A percentile compares a stretch with the other conserved stretches of the same genome.
These are phyloP conservation scores for Lasiosphaeria ovina DNA, from an alignment of 495 filamentous ascomycete species.

Conservation along the genomic window DNA sequence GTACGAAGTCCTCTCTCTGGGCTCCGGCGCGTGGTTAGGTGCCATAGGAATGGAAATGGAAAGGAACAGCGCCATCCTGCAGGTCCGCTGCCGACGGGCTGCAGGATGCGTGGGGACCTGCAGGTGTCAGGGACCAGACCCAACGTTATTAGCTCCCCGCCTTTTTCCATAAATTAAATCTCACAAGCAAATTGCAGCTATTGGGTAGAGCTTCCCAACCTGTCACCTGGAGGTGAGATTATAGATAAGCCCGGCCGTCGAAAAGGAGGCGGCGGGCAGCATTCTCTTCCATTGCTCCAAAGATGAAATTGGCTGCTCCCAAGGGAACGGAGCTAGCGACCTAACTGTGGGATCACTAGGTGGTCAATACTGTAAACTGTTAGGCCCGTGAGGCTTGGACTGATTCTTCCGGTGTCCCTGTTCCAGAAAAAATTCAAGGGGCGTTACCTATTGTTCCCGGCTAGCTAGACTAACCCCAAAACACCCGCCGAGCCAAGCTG, in stretches of 20 bases:
- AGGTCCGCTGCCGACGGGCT: not conserved
- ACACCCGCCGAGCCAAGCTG: too few species aligned
- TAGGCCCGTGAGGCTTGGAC: too few species aligned
- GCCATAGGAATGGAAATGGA: too few species aligned
- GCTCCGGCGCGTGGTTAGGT: too few species aligned
- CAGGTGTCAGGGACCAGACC: not conserved
- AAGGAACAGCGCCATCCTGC: not conserved
- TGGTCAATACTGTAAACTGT: not conserved
- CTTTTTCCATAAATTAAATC: not conserved
- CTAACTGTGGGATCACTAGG: not conserved
- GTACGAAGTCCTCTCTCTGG: too few species aligned
- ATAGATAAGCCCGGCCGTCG: not conserved
- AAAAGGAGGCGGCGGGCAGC: constrained; percentile 1
- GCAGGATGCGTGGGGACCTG: not conserved
- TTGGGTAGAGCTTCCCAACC: not conserved
- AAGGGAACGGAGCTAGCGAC: not conserved
- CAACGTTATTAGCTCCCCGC: not conserved
- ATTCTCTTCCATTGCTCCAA: not conserved
- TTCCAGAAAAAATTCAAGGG: too few species aligned
- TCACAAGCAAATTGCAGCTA: not conserved
- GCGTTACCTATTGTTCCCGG: too few species aligned
- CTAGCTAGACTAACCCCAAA: too few species aligned
- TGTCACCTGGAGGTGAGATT: not conserved
- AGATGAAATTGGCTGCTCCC: not conserved
- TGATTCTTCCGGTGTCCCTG: too few species aligned